These are phyloP conservation scores for Cyclocybe cylindracea DNA, from an alignment of 768 basidiomycete species.

Conservation along the genomic window DNA sequence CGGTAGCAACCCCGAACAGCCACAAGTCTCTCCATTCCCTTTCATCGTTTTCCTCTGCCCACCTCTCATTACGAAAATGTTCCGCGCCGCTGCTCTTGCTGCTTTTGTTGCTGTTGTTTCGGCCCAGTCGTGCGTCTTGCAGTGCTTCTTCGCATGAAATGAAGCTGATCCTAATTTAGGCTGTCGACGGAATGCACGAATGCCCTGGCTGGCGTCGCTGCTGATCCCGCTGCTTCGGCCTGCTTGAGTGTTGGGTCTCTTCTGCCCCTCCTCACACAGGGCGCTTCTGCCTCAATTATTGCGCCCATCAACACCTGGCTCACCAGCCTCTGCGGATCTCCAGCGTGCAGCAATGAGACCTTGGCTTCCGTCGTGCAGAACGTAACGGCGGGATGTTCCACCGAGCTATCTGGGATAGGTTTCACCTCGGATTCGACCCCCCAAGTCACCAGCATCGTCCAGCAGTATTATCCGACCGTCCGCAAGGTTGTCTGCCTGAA, in stretches of 20 bases:
- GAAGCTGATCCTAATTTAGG: constrained; percentile 17
- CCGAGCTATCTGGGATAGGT: constrained; percentile 35
- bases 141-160: neutral
- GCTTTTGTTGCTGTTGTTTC: constrained; percentile 33
- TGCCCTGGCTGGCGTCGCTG: constrained; percentile 45
- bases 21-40: constrained; percentile 12
- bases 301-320: constrained; percentile 61
- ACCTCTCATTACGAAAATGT: constrained; percentile 18
- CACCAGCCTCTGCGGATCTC: constrained; percentile 49
- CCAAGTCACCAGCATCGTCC: constrained; percentile 38
- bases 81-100: constrained; percentile 27
- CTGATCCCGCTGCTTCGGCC: constrained; percentile 40
- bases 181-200: constrained; percentile 51
- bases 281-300: constrained; percentile 41
- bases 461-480: constrained; percentile 56
- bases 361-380: constrained; percentile 55
- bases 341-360: constrained; percentile 59
- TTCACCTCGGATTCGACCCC: constrained; percentile 21
- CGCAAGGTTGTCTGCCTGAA: constrained; percentile 62
- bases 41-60: constrained; percentile 4
- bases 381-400: constrained; percentile 47
- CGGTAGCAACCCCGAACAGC: constrained; percentile 1
- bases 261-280: constrained; percentile 36
- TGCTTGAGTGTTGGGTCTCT: constrained; percentile 54
- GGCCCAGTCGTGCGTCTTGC: constrained; percentile 44